Evolutionary conservation across 2,329 filamentous ascomycete genomes (phyloP), one percentile per base, ranked within the genome.

Genomic region (Rutstroemia sp.): DNA sequence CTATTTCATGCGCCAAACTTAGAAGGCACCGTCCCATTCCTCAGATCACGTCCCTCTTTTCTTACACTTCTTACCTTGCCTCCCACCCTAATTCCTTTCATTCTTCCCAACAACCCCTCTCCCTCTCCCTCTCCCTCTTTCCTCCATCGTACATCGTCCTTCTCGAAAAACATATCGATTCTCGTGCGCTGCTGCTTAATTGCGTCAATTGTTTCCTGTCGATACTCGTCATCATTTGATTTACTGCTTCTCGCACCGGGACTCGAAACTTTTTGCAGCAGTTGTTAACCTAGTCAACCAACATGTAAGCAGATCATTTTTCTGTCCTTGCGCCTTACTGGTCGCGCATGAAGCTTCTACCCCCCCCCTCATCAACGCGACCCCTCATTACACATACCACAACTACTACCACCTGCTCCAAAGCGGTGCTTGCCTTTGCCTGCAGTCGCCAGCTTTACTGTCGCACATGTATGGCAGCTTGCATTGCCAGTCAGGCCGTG

Each of bases 181-280:
- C 58, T 61, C 54, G 56, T 58, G 58, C 65, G 61, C 58, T 60
- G 56, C 52, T 61, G 56, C 52, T 61, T 62, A 52, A 63, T 63
- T 66, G 64, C 44, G 60, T 64, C 66, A 63, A 65, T 67, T 67
- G 62, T 70, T 69, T 59, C 47, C 60, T 67, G 61, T 69, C 65
- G 66, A 68, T 67, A 65, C 40, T 58, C 63, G 61, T 64, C 62
- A 63, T 64, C 67, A 63, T 67, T 64, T 63, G 66, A 66, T 69
- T 71, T 63, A 49, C 65, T 65, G 63, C 62, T 65, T 68, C 17
- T 63, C 57, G 60, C 57, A 52, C 59, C 62, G 58, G 61, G 63
- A 61, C 63, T 54, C 58, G 59, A 62, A 21, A 19, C 60, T 66
- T 65, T 67, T 61, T 39, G 57, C 54, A 61, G 57, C 63, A 65